Evolutionary conservation across 1,284 basidiomycete genomes (phyloP).

Genomic region (Volvariella volvacea): DNA sequence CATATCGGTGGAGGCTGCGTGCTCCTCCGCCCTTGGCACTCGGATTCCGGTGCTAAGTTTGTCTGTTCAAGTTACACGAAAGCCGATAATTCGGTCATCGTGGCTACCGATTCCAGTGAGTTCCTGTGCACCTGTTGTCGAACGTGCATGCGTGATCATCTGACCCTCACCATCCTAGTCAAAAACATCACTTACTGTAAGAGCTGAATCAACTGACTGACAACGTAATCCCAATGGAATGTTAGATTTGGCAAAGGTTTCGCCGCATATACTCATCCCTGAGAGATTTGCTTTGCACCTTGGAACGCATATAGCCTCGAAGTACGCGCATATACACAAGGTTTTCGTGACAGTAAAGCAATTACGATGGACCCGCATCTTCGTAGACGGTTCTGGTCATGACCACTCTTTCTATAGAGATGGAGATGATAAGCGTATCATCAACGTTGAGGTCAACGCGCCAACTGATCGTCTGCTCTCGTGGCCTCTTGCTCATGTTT

Average conservation of each 20-base stretch:
- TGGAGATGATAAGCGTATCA: constrained; percentile 82
- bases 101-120: constrained; percentile 85
- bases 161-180: constrained; percentile 38
- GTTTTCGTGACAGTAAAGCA: constrained; percentile 75
- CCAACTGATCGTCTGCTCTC: neutral
- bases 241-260: constrained; percentile 80
- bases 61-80: constrained; percentile 57
- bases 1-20: neutral
- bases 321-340: constrained; percentile 76
- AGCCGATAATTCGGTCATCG: constrained; percentile 79
- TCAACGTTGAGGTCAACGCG: constrained; percentile 51
- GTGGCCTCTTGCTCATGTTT: neutral
- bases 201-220: constrained; percentile 14
- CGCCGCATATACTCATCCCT: constrained; percentile 76
- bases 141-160: neutral
- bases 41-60: neutral
- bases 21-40: neutral
- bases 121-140: constrained; percentile 11
- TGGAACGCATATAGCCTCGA: constrained; percentile 77
- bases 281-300: constrained; percentile 87
- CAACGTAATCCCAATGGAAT: neutral
- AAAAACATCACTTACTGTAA: constrained; percentile 91
- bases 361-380: constrained; percentile 84
- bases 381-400: constrained; percentile 47
- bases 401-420: constrained; percentile 83